Base-by-base conservation (phyloP, 129 eudicot genomes). In the Tanacetum coccineum region DNA sequence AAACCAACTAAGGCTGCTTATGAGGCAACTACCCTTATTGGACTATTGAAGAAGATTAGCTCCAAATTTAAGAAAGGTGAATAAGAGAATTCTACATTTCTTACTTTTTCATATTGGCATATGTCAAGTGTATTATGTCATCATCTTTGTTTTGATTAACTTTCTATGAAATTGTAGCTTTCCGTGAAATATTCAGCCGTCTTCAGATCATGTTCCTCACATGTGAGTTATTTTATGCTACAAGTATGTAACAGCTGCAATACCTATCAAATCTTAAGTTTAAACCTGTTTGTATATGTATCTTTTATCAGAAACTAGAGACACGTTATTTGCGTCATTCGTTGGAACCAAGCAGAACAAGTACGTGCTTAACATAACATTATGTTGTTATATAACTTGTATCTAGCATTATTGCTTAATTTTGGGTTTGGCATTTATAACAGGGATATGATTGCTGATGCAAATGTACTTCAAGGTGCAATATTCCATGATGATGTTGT, bases 391-490 rank as follows among this genome's bases (percentile, higher is more conserved):
- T 61, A 9, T 18, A 42, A 18, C 45, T 51, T 26, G 13, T 3
- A 26, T 44, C 2, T 17, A 51, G 49, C 46, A 61, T 9, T 11
- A n/a, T 21, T 26, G 53, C 54, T 55, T 40, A 64, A 21, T 64
- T 22, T 1, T 57, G 32, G 67, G 21, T 44, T 70, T 79, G 66
- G 51, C 60, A 40, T 46, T 46, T 36, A n/a, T 66, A 42, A 46
- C 60, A 94, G 99, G 96, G 99, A 94, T 81, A 79, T 94, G 85
- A 85, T 94, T 90, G 97, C 88, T 79, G 99, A 94, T 84, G 99
- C 82, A 8, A 89, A 94, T 75, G 89, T 94, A 81, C 86, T 94
- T 75, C 99, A 94, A 94, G 99, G 97, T 82, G 96, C 99, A 65
- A 74, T 94, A 77, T 94, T 94, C 74, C 95, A 94, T 59, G 99